These are phyloP conservation scores for Pterulicium gracile DNA, from an alignment of 1,284 basidiomycete species.

Conservation along the genomic window DNA sequence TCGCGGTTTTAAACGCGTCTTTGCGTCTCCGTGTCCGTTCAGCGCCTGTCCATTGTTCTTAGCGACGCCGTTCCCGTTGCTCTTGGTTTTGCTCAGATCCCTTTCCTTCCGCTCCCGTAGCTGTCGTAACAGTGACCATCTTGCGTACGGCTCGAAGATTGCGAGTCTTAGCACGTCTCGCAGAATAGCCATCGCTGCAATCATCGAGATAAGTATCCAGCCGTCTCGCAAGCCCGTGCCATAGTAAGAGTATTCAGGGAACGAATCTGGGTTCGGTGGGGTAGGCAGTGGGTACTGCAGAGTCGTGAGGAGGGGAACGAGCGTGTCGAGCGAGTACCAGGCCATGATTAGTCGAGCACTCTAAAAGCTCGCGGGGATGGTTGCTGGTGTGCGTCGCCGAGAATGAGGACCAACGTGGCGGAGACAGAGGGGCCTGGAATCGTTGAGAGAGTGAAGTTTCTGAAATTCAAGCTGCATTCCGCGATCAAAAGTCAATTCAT, in stretches of 20 bases:
- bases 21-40: constrained; percentile 21
- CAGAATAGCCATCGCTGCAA: constrained; percentile 67
- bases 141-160: constrained; percentile 70
- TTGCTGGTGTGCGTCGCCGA: no score
- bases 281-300: constrained; percentile 40
- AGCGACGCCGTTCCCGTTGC: constrained; percentile 18
- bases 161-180: constrained; percentile 67
- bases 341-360: background rate
- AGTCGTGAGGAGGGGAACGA: background rate
- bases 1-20: constrained; percentile 18
- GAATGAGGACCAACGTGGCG: no score
- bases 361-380: no score
- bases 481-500: no score
- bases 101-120: constrained; percentile 22
- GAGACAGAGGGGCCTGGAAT: no score
- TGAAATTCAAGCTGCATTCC: no score
- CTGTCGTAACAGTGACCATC: constrained; percentile 55
- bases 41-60: constrained; percentile 18
- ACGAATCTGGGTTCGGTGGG: constrained; percentile 55
- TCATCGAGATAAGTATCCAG: constrained; percentile 62
- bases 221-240: constrained; percentile 59
- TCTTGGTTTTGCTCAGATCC: constrained; percentile 18
- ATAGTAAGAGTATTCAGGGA: constrained; percentile 57
- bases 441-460: no score
- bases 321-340: background rate